Evolutionary conservation across 2,329 filamentous ascomycete species (phyloP).

Genomic region (Cladophialophora carrionii): DNA sequence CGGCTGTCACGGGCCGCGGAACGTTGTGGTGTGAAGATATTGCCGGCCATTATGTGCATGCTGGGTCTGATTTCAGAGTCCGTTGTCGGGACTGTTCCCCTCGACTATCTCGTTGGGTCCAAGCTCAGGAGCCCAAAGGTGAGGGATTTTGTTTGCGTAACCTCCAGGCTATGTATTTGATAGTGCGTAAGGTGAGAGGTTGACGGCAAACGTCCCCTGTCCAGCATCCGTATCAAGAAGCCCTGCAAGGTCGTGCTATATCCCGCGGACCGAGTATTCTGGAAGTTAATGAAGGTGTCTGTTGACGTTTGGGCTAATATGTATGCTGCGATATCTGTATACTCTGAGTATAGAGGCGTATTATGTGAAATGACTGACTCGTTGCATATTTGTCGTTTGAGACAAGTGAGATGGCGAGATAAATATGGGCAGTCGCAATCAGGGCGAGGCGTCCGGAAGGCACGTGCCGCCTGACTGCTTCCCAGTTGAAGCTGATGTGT

Average conservation of each 20-base stretch:
- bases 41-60: neutral
- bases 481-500: neutral
- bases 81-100: neutral
- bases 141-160: neutral
- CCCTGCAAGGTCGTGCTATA: neutral
- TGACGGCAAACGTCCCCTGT: neutral
- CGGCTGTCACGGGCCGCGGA: neutral
- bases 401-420: neutral
- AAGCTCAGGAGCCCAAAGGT: neutral
- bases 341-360: neutral
- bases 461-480: neutral
- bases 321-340: neutral
- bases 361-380: neutral
- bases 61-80: neutral
- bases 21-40: neutral
- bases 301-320: neutral
- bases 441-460: neutral
- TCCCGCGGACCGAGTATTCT: neutral
- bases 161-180: neutral
- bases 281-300: neutral
- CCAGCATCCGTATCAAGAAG: neutral
- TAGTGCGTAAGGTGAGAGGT: neutral
- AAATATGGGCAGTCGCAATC: neutral
- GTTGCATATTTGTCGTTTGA: neutral
- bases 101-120: neutral